A percentile compares a stretch with the other conserved stretches of the same genome.
phyloP scores from a whole-genome alignment of 129 eudicot genomes.

The Arctium minus region DNA sequence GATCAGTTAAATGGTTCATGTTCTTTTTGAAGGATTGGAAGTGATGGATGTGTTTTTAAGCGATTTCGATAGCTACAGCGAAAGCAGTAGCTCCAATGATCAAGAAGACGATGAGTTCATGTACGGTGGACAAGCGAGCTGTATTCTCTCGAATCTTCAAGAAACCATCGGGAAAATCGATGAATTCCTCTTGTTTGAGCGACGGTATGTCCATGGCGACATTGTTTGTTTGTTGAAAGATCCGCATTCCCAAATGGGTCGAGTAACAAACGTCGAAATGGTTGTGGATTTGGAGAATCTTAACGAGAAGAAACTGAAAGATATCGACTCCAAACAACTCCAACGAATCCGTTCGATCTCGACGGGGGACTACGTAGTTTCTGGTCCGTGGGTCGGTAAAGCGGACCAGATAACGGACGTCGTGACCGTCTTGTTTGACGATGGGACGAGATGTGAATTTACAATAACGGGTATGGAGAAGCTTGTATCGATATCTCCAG shows the following conservation, averaged over 20 bases:
- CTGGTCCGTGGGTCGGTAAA: constrained; percentile 86
- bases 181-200: constrained; percentile 81
- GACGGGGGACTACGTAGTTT: constrained; percentile 56
- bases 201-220: constrained; percentile 64
- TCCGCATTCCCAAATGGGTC: constrained; percentile 67
- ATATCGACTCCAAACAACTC: constrained; percentile 48
- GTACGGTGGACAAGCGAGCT: constrained; percentile 73
- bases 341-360: constrained; percentile 58
- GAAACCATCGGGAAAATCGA: constrained; percentile 77
- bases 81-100: constrained; percentile 74
- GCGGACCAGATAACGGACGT: constrained; percentile 57
- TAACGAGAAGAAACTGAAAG: constrained; percentile 42
- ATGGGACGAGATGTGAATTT: constrained; percentile 62
- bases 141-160: constrained; percentile 76
- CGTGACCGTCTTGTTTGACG: constrained; percentile 66
- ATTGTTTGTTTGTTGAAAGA: constrained; percentile 50
- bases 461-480: constrained; percentile 42
- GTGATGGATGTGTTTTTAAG: constrained; percentile 66
- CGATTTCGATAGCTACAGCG: constrained; percentile 80
- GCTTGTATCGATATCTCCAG: constrained; percentile 53
- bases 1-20: not conserved
- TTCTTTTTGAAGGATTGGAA: not conserved
- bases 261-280: constrained; percentile 47
- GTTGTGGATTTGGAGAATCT: constrained; percentile 72
- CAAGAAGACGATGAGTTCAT: constrained; percentile 69